Evolutionary conservation across 257 asterid genomes (phyloP), one percentile per base, ranked within the genome.

Genomic region (Solanum medicagineum): DNA sequence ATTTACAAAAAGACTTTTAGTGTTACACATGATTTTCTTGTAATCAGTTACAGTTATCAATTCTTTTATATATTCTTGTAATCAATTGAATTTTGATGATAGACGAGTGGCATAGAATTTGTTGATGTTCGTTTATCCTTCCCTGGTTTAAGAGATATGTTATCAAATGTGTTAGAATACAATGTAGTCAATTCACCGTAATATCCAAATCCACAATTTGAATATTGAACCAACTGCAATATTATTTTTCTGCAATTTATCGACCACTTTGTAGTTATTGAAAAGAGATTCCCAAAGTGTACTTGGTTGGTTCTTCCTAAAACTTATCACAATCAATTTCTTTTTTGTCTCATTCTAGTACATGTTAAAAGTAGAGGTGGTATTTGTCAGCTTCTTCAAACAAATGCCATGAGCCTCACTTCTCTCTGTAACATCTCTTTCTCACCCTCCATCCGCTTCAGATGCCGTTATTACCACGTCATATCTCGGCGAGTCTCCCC

Each of bases 401-500:
- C 71, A 65, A 65, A 65, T 49, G 42, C 82, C 62, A 75, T 75
- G 82, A 75, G 49, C 82, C 62, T 75, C 85, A 54, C 84, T 81
- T 57, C 85, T 83, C 73, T 85, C 16, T 42, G 55, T 19, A 10
- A 9, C 79, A 53, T 32, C 60, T 80, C 85, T 9, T 62, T 32
- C 53, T 71, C 85, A 36, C 71, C 87, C 8, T 84, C 81, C 81
- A 24, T 85, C 19, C 85, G 81, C 91, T 86, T 87, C 87, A 85
- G 88, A 47, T 84, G 70, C 80, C 87, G 86, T 66, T 85, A 81
- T 86, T 51, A 53, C 15, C 47, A 55, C 15, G 84, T 79, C 36
- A 74, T 84, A 85, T 75, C 45, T 90, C 86, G 88, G 88, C 91
- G 89, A 65, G 13, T 84, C 24, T 69, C 86, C 56, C 29, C 81